Percentiles rank a stretch among this genome's conserved stretches.
Evolutionary conservation across 495 filamentous ascomycete genomes (phyloP).

Genomic region (Jackrogersella multiformis): DNA sequence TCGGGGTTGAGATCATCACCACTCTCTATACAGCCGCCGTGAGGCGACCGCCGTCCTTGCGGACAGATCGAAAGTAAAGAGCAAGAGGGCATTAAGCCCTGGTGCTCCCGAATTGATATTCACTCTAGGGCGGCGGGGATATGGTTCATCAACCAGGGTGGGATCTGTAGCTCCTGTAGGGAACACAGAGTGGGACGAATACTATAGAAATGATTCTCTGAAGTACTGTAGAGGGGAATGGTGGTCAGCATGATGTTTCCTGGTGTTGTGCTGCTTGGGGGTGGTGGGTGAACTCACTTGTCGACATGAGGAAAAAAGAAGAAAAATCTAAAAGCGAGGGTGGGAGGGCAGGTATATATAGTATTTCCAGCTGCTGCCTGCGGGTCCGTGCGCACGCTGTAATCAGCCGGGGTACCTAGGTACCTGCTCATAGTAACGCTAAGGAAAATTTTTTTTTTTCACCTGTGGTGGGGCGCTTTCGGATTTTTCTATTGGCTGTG

Average conservation of each 20-base stretch:
- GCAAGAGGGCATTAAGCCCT: slow-evolving; percentile 31
- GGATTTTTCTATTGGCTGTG: neutral
- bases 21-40: slow-evolving; percentile 63
- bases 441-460: neutral
- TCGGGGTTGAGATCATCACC: slow-evolving; percentile 71
- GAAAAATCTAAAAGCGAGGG: slow-evolving; percentile 29
- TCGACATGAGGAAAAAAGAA: slow-evolving; percentile 48
- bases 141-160: slow-evolving; percentile 70
- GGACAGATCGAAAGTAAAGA: slow-evolving; percentile 60
- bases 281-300: slow-evolving; percentile 28
- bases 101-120: slow-evolving; percentile 49
- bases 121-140: slow-evolving; percentile 70
- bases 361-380: neutral
- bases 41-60: slow-evolving; percentile 59
- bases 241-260: slow-evolving; percentile 17
- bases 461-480: slow-evolving; percentile 1
- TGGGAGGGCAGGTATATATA: slow-evolving; percentile 46
- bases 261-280: neutral
- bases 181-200: slow-evolving; percentile 80
- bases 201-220: slow-evolving; percentile 84
- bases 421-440: no score
- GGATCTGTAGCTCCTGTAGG: slow-evolving; percentile 74
- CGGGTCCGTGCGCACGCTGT: neutral
- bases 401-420: slow-evolving; percentile 12
- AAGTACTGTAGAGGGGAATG: slow-evolving; percentile 27